A percentile compares a stretch with the other conserved stretches of the same genome.
phyloP scores from a whole-genome alignment of 768 basidiomycete species.

The Tephrocybe rancida region DNA sequence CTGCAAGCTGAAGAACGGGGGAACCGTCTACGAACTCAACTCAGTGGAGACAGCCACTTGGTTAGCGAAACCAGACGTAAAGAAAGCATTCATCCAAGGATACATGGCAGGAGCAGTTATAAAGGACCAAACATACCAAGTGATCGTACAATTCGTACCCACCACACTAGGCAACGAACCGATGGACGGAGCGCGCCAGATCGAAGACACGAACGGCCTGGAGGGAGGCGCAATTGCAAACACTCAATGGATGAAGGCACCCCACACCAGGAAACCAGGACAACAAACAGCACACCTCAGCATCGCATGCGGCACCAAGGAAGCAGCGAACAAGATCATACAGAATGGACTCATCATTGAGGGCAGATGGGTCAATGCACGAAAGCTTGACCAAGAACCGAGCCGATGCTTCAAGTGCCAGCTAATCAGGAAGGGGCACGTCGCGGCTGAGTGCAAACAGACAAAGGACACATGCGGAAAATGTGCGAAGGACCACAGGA shows the following conservation, averaged over 20 bases:
- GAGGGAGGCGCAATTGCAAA: neutral
- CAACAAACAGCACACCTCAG: neutral
- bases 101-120: neutral
- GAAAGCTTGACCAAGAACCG: slow-evolving; percentile 19
- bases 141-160: slow-evolving; percentile 1
- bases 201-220: neutral
- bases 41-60: neutral
- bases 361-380: slow-evolving; percentile 12
- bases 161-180: neutral
- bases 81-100: neutral
- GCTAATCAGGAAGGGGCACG: slow-evolving; percentile 7
- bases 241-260: neutral
- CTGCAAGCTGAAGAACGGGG: neutral
- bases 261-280: neutral
- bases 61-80: neutral
- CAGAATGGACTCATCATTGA: slow-evolving; percentile 13
- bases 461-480: slow-evolving; percentile 11
- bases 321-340: slow-evolving; percentile 16
- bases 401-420: slow-evolving; percentile 13
- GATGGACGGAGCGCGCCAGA: neutral
- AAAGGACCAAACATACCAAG: neutral
- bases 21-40: neutral
- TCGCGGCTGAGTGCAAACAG: slow-evolving; percentile 17
- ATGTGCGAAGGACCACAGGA: slow-evolving; percentile 19
- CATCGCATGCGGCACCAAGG: neutral